These are phyloP conservation scores for Entomortierella beljakovae DNA, from an alignment of 192 early-diverging fungal species.

Conservation along the genomic window DNA sequence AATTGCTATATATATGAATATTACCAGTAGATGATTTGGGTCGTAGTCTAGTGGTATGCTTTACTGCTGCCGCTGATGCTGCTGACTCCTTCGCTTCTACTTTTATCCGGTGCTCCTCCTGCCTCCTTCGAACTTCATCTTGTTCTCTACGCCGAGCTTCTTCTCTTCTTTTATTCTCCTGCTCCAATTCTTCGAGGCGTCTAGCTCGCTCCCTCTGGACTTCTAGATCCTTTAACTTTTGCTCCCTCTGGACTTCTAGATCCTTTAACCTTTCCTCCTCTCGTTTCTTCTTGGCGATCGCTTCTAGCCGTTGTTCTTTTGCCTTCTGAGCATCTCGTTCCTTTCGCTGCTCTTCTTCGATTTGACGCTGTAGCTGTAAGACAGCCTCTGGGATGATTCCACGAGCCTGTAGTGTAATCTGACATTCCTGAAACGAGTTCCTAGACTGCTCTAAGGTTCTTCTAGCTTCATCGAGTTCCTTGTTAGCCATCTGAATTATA, in stretches of 20 bases:
- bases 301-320: constrained; percentile 31
- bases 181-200: constrained; percentile 8
- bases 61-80: neutral
- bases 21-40: constrained; percentile 44
- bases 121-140: constrained; percentile 1
- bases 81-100: neutral
- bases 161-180: constrained; percentile 4
- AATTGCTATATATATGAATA: too few species aligned
- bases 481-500: constrained; percentile 28
- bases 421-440: constrained; percentile 41
- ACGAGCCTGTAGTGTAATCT: constrained; percentile 28
- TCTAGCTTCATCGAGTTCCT: constrained; percentile 28
- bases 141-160: constrained; percentile 2
- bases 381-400: constrained; percentile 29
- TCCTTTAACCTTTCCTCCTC: constrained; percentile 9
- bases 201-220: constrained; percentile 14
- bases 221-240: constrained; percentile 2
- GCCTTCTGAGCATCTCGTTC: constrained; percentile 24
- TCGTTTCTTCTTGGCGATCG: constrained; percentile 1
- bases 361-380: constrained; percentile 39
- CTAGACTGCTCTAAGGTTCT: constrained; percentile 24
- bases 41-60: constrained; percentile 16
- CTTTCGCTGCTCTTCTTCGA: constrained; percentile 33
- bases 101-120: constrained; percentile 8
- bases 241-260: constrained; percentile 3